These are phyloP conservation scores for Arthroderma uncinatum DNA, from an alignment of 2,329 filamentous ascomycete species.

Conservation along the genomic window DNA sequence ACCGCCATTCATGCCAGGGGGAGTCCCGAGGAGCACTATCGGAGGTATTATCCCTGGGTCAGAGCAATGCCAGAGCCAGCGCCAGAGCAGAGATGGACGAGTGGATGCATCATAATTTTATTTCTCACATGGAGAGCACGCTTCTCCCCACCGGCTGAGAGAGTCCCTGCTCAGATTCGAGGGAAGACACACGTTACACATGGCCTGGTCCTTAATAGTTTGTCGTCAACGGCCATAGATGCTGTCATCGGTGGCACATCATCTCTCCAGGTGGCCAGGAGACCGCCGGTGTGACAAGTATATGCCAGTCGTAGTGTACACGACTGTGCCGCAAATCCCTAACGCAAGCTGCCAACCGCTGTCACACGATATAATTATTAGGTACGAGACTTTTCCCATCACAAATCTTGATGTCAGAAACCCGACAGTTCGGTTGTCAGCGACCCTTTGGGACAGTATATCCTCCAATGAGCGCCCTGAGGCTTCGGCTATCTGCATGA, in stretches of 20 bases:
- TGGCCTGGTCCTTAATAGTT: not conserved
- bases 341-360: not conserved
- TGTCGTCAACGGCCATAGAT: not conserved
- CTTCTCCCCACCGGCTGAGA: too few relatives aligned
- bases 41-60: not conserved
- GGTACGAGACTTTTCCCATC: too few relatives aligned
- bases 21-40: not conserved
- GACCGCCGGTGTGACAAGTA: not conserved
- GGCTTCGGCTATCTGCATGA: constrained; percentile 5
- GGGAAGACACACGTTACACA: not conserved
- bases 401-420: not conserved
- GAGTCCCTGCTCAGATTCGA: too few relatives aligned
- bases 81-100: too few relatives aligned
- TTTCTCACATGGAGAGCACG: not conserved
- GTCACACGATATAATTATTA: not conserved
- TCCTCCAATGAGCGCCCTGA: constrained; percentile 1
- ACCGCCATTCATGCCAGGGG: not conserved
- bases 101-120: not conserved
- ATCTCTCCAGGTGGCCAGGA: not conserved
- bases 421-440: constrained; percentile 7
- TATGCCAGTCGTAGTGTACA: too few relatives aligned
- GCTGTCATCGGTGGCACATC: not conserved
- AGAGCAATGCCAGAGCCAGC: too few relatives aligned
- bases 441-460: not conserved
- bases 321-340: not conserved